A percentile compares a stretch with the other conserved stretches of the same genome.
These are phyloP conservation scores for Kwoniella shandongensis DNA, from an alignment of 768 basidiomycete species.

Conservation along the genomic window DNA sequence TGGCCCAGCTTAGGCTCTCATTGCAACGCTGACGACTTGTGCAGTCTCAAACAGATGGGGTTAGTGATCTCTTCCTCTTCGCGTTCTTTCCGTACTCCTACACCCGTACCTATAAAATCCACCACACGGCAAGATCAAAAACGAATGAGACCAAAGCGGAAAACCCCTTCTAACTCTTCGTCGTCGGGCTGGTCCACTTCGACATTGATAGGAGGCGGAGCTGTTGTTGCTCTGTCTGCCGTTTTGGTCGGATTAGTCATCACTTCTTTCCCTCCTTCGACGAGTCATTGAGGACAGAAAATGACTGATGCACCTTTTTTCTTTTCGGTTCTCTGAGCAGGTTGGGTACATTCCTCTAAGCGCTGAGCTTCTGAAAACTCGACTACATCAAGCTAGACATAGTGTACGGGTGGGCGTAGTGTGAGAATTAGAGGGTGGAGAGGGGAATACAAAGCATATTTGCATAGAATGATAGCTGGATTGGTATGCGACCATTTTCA, in stretches of 20 bases:
- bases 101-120: conserved; percentile 6
- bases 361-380: neutral
- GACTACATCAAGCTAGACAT: conserved; percentile 1
- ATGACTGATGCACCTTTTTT: conserved; percentile 72
- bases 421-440: neutral
- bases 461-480: neutral
- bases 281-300: conserved; percentile 43
- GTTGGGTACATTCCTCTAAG: conserved; percentile 47
- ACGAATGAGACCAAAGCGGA: conserved; percentile 12
- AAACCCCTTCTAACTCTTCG: neutral
- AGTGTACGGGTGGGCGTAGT: neutral
- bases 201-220: conserved; percentile 32
- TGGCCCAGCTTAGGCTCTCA: neutral
- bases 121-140: conserved; percentile 15
- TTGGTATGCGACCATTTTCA: neutral
- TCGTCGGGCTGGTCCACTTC: conserved; percentile 10
- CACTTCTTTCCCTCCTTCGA: conserved; percentile 27
- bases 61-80: conserved; percentile 50
- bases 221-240: conserved; percentile 41
- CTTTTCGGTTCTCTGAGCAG: conserved; percentile 19
- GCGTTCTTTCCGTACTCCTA: conserved; percentile 21
- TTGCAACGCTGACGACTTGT: conserved; percentile 10
- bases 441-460: no score
- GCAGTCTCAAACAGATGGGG: conserved; percentile 53
- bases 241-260: conserved; percentile 51